These are phyloP conservation scores for Prunus dulcis DNA, from an alignment of 306 rosid genomes.

Conservation along the genomic window DNA sequence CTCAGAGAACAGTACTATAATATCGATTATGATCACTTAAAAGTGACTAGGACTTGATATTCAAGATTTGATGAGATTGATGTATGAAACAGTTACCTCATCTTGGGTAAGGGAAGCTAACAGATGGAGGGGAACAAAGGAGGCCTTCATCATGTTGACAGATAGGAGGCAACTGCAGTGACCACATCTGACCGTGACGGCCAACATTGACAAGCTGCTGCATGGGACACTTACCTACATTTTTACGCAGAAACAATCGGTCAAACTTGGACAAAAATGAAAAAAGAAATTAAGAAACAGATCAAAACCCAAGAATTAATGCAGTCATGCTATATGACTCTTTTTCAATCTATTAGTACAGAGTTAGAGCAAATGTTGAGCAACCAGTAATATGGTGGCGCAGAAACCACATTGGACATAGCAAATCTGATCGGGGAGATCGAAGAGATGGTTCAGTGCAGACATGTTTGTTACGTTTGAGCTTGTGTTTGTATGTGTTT, in stretches of 20 bases:
- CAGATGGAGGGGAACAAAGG: slow-evolving; percentile 79
- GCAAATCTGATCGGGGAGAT: slow-evolving; percentile 81
- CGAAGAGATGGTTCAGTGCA: slow-evolving; percentile 59
- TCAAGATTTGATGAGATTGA: neutral
- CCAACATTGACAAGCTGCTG: slow-evolving; percentile 75
- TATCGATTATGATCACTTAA: neutral
- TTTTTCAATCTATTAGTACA: neutral
- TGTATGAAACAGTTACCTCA: slow-evolving; percentile 28
- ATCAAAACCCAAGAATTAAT: neutral
- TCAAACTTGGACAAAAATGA: neutral
- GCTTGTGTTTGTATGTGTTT: slow-evolving; percentile 5
- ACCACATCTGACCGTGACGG: slow-evolving; percentile 86
- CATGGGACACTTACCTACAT: slow-evolving; percentile 92
- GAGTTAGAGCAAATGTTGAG: neutral
- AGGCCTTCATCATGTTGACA: slow-evolving; percentile 82
- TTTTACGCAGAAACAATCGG: slow-evolving; percentile 6
- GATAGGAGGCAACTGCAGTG: slow-evolving; percentile 86
- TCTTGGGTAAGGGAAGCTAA: slow-evolving; percentile 60
- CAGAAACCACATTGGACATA: slow-evolving; percentile 92
- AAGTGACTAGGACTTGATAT: neutral
- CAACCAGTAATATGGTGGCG: slow-evolving; percentile 65
- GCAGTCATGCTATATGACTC: neutral
- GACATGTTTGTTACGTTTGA: slow-evolving; percentile 39
- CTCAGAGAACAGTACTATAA: neutral
- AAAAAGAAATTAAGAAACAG: neutral